Percentiles rank a stretch among this genome's conserved stretches.
phyloP scores from a whole-genome alignment of 768 basidiomycete species.

The Kockovaella imperatae region DNA sequence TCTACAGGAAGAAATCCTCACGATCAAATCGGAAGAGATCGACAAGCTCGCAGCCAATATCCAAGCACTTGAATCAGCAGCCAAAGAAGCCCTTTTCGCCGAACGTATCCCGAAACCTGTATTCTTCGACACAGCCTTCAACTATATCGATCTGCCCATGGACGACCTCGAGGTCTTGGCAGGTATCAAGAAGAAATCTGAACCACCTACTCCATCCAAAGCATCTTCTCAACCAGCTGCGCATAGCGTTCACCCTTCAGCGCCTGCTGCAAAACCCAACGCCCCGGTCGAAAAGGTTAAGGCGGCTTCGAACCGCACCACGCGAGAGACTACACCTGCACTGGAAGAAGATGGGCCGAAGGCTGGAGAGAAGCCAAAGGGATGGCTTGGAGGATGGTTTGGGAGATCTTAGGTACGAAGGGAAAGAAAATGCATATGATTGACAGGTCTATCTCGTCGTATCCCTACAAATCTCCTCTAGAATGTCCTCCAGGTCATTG shows the following conservation, averaged over 20 bases:
- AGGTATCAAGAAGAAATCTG: conserved; percentile 51
- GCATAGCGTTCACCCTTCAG: conserved; percentile 6
- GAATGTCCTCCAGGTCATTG: neutral
- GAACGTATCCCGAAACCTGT: conserved; percentile 66
- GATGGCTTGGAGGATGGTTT: conserved; percentile 42
- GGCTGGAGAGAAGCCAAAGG: conserved; percentile 16
- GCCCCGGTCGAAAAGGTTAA: conserved; percentile 8
- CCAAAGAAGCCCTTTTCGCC: conserved; percentile 39
- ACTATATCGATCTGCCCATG: conserved; percentile 82
- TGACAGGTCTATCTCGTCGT: neutral
- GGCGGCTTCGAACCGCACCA: conserved; percentile 54
- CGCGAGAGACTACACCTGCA: conserved; percentile 74
- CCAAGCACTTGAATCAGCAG: conserved; percentile 20
- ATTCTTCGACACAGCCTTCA: conserved; percentile 90
- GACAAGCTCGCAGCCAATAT: conserved; percentile 11
- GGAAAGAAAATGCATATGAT: neutral
- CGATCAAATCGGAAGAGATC: conserved; percentile 9
- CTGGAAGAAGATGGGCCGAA: conserved; percentile 51
- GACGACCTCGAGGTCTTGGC: conserved; percentile 63
- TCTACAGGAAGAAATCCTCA: conserved; percentile 24
- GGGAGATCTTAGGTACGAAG: too few relatives aligned
- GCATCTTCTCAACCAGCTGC: conserved; percentile 18
- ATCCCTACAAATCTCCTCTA: neutral
- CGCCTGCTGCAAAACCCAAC: conserved; percentile 7
- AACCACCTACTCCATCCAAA: conserved; percentile 22